Evolutionary conservation across 257 asterid genomes (phyloP).

Genomic region (Jasminum sambac): DNA sequence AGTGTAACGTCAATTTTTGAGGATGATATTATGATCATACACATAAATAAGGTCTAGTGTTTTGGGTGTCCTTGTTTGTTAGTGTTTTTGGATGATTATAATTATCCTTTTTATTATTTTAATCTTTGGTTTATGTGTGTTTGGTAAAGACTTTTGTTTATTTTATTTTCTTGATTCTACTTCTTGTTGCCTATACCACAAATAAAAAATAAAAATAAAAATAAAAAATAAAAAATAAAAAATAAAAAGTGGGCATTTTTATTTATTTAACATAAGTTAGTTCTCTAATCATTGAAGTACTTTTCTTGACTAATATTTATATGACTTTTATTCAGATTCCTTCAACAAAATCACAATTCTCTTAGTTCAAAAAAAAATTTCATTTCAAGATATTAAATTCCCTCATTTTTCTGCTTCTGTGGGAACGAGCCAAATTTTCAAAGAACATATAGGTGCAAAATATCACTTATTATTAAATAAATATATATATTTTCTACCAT

Average conservation of each 20-base stretch:
- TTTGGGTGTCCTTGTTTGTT: conserved; percentile 19
- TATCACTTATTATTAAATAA: not conserved
- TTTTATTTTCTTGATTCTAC: not conserved
- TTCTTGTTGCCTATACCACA: not conserved
- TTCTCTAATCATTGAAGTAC: conserved; percentile 42
- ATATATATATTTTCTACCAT: conserved; percentile 14
- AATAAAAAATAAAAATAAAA: not conserved
- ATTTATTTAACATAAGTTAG: not conserved
- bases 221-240: not conserved
- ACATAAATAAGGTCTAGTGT: not conserved
- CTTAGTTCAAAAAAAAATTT: conserved; percentile 10
- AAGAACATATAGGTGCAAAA: not conserved
- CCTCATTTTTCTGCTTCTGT: conserved; percentile 24
- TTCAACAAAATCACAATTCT: conserved; percentile 27
- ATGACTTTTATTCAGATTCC: conserved; percentile 27
- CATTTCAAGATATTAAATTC: conserved; percentile 21
- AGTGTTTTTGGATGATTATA: conserved; percentile 4
- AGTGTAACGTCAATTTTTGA: not conserved
- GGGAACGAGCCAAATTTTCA: conserved; percentile 33
- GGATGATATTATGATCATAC: not conserved
- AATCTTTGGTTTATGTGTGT: not conserved
- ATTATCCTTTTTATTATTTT: not conserved
- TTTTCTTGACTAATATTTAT: conserved; percentile 32
- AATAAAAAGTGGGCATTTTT: not conserved
- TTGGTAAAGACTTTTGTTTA: not conserved